Conservation (phyloP, 2,329 filamentous ascomycete genomes). For the Cryphonectria carpinicola region DNA sequence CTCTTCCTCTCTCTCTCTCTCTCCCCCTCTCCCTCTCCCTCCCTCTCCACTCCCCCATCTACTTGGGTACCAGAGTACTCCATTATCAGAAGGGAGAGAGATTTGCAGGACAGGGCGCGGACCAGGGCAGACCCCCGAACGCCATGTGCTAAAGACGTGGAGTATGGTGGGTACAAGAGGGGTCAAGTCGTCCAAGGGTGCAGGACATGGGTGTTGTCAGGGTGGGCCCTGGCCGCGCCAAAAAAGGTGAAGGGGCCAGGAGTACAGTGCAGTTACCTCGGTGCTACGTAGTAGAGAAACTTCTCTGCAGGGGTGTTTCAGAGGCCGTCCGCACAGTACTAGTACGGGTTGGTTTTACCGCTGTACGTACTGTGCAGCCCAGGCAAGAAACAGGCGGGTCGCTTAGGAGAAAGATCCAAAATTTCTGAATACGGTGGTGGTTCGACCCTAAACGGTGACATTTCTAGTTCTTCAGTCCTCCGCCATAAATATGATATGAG, state of each 20-base stretch:
- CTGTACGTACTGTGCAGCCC: not conserved
- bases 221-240: conserved; percentile 7
- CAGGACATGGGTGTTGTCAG: conserved; percentile 4
- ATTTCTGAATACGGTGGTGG: conserved; percentile 14
- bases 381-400: not conserved
- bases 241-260: conserved; percentile 4
- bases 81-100: conserved; percentile 22
- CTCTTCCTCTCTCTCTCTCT: not conserved
- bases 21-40: not conserved
- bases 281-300: not conserved
- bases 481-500: not conserved
- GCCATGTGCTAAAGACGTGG: conserved; percentile 31
- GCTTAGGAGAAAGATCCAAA: conserved; percentile 7
- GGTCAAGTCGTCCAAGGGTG: conserved; percentile 5
- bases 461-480: not conserved
- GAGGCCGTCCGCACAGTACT: not conserved
- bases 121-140: conserved; percentile 26
- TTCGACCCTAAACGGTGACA: not conserved
- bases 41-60: not conserved
- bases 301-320: not conserved
- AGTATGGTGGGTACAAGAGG: conserved; percentile 25
- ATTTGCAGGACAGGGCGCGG: conserved; percentile 27
- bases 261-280: not conserved
- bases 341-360: not conserved
- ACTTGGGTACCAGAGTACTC: not conserved